Evolutionary conservation across 768 basidiomycete genomes (phyloP).

Genomic region (Pisolithus albus): DNA sequence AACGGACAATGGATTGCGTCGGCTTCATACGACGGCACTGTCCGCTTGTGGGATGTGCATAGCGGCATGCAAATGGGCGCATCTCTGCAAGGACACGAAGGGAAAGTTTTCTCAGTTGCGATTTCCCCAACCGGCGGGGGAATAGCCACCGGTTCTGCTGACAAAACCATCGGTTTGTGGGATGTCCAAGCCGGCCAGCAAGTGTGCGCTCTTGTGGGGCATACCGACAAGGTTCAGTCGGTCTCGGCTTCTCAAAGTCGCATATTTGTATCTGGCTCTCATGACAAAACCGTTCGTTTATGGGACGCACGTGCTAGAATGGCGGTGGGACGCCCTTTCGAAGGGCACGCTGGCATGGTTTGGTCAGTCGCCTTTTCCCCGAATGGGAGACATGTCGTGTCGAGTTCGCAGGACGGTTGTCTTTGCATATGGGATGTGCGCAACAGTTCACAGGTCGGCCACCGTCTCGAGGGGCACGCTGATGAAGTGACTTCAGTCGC

Average conservation of each 20-base stretch:
- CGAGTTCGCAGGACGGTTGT: not conserved
- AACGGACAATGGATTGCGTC: not conserved
- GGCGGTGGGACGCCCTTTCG: not conserved
- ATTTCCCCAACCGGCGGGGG: not conserved
- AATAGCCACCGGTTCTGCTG: not conserved
- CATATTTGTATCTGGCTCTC: conserved; percentile 14
- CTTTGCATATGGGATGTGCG: not conserved
- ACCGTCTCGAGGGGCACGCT: not conserved
- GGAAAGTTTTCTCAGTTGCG: not conserved
- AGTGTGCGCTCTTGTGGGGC: not conserved
- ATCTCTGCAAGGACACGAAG: not conserved
- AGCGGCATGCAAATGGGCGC: not conserved
- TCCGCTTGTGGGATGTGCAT: not conserved
- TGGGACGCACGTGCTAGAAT: not conserved
- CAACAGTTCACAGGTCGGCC: not conserved
- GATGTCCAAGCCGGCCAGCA: not conserved
- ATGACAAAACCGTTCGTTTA: conserved; percentile 13
- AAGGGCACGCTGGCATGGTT: not conserved
- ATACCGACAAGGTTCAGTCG: not conserved
- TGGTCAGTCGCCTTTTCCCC: not conserved
- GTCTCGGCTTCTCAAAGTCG: conserved; percentile 7
- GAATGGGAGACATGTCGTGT: not conserved
- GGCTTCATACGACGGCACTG: not conserved
- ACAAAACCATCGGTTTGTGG: not conserved
- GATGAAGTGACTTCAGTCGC: not conserved